Conservation (phyloP, 352 stramenopile genomes). For the Globisporangium orthogonon region DNA sequence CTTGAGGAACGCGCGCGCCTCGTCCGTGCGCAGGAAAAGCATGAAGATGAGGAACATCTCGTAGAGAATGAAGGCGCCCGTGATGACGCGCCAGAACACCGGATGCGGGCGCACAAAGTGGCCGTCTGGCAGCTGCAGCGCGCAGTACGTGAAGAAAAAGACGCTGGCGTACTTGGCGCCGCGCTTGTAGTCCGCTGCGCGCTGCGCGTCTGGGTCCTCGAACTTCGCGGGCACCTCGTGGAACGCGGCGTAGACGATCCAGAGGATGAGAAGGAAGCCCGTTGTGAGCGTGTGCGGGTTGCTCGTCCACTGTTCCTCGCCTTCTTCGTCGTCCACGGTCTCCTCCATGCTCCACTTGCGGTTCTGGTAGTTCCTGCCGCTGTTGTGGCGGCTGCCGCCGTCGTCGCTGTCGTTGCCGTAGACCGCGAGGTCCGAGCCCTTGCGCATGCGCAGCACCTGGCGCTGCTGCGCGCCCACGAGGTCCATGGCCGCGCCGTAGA, state of each 20-base stretch:
- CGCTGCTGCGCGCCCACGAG: slow-evolving; percentile 40
- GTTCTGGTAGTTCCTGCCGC: slow-evolving; percentile 65
- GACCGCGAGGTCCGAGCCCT: slow-evolving; percentile 54
- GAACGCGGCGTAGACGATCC: slow-evolving; percentile 84
- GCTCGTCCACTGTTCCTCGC: slow-evolving; percentile 73
- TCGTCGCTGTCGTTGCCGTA: slow-evolving; percentile 41
- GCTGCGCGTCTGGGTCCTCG: slow-evolving; percentile 33
- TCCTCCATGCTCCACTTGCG: slow-evolving; percentile 85
- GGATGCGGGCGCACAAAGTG: slow-evolving; percentile 87
- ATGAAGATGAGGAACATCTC: slow-evolving; percentile 88
- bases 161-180: slow-evolving; percentile 71
- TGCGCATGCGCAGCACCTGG: slow-evolving; percentile 50
- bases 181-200: slow-evolving; percentile 49
- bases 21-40: slow-evolving; percentile 74
- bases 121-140: slow-evolving; percentile 78
- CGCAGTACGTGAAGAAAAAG: slow-evolving; percentile 88
- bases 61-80: slow-evolving; percentile 90
- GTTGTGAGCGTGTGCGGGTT: slow-evolving; percentile 80
- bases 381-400: slow-evolving; percentile 18
- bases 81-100: slow-evolving; percentile 88
- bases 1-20: slow-evolving; percentile 81
- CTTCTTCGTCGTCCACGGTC: slow-evolving; percentile 68
- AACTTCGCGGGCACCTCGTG: slow-evolving; percentile 34
- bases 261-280: slow-evolving; percentile 72
- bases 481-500: slow-evolving; percentile 13